Base-by-base conservation (phyloP, 176 grass and related monocot genomes). In the Pontederia crassipes region DNA sequence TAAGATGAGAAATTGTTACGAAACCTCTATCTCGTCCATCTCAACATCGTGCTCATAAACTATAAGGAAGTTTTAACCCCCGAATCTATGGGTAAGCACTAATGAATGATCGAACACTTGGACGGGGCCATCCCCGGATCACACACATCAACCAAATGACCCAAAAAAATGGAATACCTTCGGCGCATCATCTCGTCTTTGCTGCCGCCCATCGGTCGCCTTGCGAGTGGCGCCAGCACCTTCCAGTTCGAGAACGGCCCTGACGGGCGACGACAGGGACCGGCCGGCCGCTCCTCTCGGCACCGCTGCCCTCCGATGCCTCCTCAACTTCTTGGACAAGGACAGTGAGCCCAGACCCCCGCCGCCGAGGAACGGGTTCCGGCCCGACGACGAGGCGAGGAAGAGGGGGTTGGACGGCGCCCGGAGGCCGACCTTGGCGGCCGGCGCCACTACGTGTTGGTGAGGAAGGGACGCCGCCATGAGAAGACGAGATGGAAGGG, bases 161-260 rank as follows among this genome's bases (percentile, higher is more conserved):
- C 57, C 1, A 46, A 62, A 64, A 45, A 49, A 75, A 64, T 24
- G 28, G 24, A 9, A 29, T 71, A 81, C 79, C 79, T 76, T 47
- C 11, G 58, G 57, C 53, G 55, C 64, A 61, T 72, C 69, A 54
- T 72, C 72, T 13, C 8, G 18, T 4, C 26, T 57, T 48, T 2
- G 55, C 16, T 10, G 24, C 35, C 54, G 58, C 35, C 60, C 32
- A 61, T 65, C 46, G 15, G 57, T 45, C 12, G 65, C 54, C 11
- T 6, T 46, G 55, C 48, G 52, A 10, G 71, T 40, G 28, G 40
- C 45, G 9, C 79, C 79, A 2, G 46, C 28, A 14, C 56, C 55
- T 9, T 60, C 57, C 53, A 69, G 15, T 28, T 69, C 67, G n/a
- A 72, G 57, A 18, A 59, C 46, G 1, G 57, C 69, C 46, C 24